Base-by-base conservation (phyloP, 2,329 filamentous ascomycete genomes). In the Penicillium sp. region DNA sequence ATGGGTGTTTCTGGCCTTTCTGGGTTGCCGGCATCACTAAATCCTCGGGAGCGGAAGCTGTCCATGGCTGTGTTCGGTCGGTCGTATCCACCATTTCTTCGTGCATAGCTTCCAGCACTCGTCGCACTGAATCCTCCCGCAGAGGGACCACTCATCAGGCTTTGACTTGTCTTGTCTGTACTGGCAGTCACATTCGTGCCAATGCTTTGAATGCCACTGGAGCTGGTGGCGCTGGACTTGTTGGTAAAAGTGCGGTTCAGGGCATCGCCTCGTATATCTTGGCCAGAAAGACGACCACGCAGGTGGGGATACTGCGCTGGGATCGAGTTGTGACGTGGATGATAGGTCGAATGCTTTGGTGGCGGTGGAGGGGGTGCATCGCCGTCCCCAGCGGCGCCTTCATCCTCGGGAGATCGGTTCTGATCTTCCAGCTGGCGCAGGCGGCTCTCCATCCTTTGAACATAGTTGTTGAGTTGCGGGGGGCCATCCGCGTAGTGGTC, bases 121-220 rank as follows among this genome's bases (percentile, higher is more conserved):
- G 94, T 97, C 44, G 91, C 90, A 70, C 93, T 97, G 72, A 97
- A 91, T 10, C 84, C 93, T 44, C 92, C 87, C 0, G 94, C 94
- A 46, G 94, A 97, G 46, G 84, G 82, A 3, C 93, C 94, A 69
- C 93, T 97, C 93, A 97, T 97, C 36, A 99, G 72, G 64, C 90
- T 97, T 62, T 88, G 85, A 61, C 87, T 86, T 13, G 91, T 97
- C 68, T 85, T 86, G 61, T 89, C 85, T 1, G 89, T 92, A 58
- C 87, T 90, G 33, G 81, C 84, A 58, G 84, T 88, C 52, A 78
- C 78, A 62, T 82, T 82, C 6, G 86, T 89, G 2, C 80, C 79
- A 23, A 78, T 84, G 61, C 87, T 92, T 58, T 87, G 85, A 44
- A 85, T 84, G 10, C 85, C 85, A 33, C 83, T 85, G 1, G 90